Evolutionary conservation across 2,329 filamentous ascomycete genomes (phyloP).

Genomic region (Talaromyces amestolkiae): DNA sequence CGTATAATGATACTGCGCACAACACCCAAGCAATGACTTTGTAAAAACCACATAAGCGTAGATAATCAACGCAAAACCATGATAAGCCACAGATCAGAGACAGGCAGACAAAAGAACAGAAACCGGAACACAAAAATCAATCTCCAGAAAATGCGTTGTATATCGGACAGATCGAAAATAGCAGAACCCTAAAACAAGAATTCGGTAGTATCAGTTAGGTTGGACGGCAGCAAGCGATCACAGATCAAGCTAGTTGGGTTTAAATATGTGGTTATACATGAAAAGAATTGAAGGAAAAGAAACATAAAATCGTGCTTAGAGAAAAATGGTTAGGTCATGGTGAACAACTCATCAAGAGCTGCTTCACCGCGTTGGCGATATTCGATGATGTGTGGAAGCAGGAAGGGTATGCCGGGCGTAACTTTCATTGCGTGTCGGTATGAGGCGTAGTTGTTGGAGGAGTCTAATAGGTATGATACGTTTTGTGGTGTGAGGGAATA

Average conservation of each 20-base stretch:
- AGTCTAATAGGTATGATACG: constrained; percentile 28
- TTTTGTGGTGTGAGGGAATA: constrained; percentile 28
- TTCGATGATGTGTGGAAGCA: constrained; percentile 38
- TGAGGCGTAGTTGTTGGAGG: constrained; percentile 34
- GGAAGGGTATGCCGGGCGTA: constrained; percentile 39
- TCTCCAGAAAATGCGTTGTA: not conserved
- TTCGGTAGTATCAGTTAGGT: not conserved
- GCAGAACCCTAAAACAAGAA: not conserved
- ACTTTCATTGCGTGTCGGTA: constrained; percentile 36
- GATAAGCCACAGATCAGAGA: not conserved
- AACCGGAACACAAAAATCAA: not conserved
- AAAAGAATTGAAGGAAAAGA: not conserved
- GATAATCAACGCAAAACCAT: not conserved
- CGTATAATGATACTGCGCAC: not conserved
- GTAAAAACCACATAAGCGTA: not conserved
- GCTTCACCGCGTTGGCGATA: constrained; percentile 30
- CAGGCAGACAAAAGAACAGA: not conserved
- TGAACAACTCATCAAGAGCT: constrained; percentile 31
- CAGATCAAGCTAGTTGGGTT: constrained; percentile 8
- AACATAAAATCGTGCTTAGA: not conserved
- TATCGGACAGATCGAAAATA: not conserved
- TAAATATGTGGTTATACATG: constrained; percentile 4
- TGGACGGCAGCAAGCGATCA: not conserved
- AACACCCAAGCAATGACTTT: constrained; percentile 1
- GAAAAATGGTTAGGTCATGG: constrained; percentile 13